These are phyloP conservation scores for Erucastrum elatum DNA, from an alignment of 345 rosid species.

Conservation along the genomic window DNA sequence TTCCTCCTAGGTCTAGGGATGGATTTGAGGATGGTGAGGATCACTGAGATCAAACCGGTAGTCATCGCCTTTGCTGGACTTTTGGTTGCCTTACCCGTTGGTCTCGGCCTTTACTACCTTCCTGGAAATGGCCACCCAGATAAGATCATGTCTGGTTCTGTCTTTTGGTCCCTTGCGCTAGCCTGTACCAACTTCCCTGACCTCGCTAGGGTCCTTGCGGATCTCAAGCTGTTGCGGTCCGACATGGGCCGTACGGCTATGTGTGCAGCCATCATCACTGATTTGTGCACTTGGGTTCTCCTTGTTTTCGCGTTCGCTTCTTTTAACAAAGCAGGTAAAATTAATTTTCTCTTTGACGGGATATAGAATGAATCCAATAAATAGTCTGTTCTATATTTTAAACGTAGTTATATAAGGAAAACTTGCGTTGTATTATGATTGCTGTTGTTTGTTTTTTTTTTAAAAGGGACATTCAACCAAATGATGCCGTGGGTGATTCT, in stretches of 20 bases:
- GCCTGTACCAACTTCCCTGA: slow-evolving; percentile 70
- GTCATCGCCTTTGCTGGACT: slow-evolving; percentile 46
- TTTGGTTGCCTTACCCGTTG: slow-evolving; percentile 46
- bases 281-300: slow-evolving; percentile 57
- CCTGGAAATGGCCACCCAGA: slow-evolving; percentile 34
- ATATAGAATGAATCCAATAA: not conserved
- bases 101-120: slow-evolving; percentile 40
- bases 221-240: slow-evolving; percentile 64
- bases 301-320: slow-evolving; percentile 46
- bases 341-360: not conserved
- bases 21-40: slow-evolving; percentile 50
- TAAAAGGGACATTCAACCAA: slow-evolving; percentile 33
- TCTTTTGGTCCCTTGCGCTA: slow-evolving; percentile 58
- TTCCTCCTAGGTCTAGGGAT: slow-evolving; percentile 72
- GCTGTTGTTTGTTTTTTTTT: not conserved
- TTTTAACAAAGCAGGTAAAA: slow-evolving; percentile 26
- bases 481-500: slow-evolving; percentile 30
- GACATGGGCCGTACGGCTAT: slow-evolving; percentile 59
- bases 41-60: slow-evolving; percentile 38
- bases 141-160: slow-evolving; percentile 38
- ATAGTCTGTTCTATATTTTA: not conserved
- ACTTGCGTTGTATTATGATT: not conserved
- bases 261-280: slow-evolving; percentile 57
- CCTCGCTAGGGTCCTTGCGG: slow-evolving; percentile 54
- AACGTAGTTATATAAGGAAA: not conserved